These are phyloP conservation scores for Lavandula angustifolia DNA, from an alignment of 257 asterid species.

Conservation along the genomic window DNA sequence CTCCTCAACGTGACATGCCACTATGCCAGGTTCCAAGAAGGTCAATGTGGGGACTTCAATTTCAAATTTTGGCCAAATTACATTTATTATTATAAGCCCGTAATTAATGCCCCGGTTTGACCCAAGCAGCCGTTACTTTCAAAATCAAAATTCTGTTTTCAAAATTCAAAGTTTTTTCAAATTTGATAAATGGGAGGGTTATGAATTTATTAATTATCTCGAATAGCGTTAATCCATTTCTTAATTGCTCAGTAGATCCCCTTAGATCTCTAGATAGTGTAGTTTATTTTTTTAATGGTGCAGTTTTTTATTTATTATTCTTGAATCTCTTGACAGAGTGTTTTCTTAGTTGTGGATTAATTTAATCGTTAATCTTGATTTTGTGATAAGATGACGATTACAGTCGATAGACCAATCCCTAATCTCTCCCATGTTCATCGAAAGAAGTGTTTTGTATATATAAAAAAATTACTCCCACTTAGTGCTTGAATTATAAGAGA, in stretches of 20 bases:
- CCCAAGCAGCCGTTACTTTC: slow-evolving; percentile 46
- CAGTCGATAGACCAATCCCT: slow-evolving; percentile 37
- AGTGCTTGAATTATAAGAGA: slow-evolving; percentile 44
- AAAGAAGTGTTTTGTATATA: slow-evolving; percentile 26
- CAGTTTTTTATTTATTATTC: not conserved
- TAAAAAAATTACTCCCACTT: not conserved
- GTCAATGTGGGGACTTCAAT: slow-evolving; percentile 31
- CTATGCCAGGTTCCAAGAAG: slow-evolving; percentile 36
- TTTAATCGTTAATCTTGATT: slow-evolving; percentile 26
- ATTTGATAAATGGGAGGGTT: slow-evolving; percentile 30
- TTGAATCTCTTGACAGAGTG: slow-evolving; percentile 21
- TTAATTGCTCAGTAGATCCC: slow-evolving; percentile 34
- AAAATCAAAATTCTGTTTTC: slow-evolving; percentile 34
- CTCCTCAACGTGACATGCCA: slow-evolving; percentile 30
- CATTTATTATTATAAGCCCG: slow-evolving; percentile 18
- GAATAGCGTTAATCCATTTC: slow-evolving; percentile 39
- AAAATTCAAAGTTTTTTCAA: slow-evolving; percentile 56
- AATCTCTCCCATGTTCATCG: slow-evolving; percentile 41
- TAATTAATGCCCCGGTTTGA: slow-evolving; percentile 40
- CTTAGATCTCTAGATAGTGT: slow-evolving; percentile 43
- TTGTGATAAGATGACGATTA: slow-evolving; percentile 45
- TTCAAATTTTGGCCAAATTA: slow-evolving; percentile 2
- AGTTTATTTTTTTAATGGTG: slow-evolving; percentile 31
- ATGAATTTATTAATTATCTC: slow-evolving; percentile 40
- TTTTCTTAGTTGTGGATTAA: slow-evolving; percentile 18